These are phyloP conservation scores for Paxillus rubicundulus DNA, from an alignment of 768 basidiomycete genomes.

Conservation along the genomic window DNA sequence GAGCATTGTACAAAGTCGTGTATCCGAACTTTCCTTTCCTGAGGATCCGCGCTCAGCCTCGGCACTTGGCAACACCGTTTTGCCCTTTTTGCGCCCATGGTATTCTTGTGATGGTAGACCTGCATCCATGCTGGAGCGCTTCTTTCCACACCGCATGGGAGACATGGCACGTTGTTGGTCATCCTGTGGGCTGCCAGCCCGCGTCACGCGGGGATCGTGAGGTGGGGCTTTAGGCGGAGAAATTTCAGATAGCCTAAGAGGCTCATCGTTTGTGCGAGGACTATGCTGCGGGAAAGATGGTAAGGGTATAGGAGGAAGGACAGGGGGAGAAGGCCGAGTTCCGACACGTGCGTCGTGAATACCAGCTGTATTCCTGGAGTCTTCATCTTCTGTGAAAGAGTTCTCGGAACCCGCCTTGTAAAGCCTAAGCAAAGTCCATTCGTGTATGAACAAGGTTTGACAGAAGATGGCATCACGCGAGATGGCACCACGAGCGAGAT, in stretches of 20 bases:
- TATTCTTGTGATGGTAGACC: conserved; percentile 18
- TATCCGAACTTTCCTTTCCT: conserved; percentile 13
- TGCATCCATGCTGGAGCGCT: conserved; percentile 42
- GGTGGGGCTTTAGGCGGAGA: conserved; percentile 39
- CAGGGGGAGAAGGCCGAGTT: conserved; percentile 6
- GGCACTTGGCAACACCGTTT: conserved; percentile 13
- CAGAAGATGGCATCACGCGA: conserved; percentile 22
- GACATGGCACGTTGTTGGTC: conserved; percentile 29
- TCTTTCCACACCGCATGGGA: conserved; percentile 43
- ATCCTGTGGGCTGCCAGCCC: conserved; percentile 17
- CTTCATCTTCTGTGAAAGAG: conserved; percentile 7
- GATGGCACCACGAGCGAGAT: conserved; percentile 11
- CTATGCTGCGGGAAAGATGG: conserved; percentile 1
- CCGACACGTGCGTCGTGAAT: conserved; percentile 1
- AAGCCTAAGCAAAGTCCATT: conserved; percentile 25
- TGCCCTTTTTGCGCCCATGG: conserved; percentile 33
- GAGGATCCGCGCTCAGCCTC: conserved; percentile 16
- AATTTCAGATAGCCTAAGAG: conserved; percentile 50
- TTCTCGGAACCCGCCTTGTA: conserved; percentile 21
- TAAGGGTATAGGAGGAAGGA: neutral
- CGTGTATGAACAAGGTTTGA: conserved; percentile 20
- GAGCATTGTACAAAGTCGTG: neutral
- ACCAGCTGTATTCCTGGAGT: conserved; percentile 9
- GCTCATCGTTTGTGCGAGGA: conserved; percentile 5
- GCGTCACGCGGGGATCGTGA: conserved; percentile 1